Base-by-base conservation (phyloP, 1,284 basidiomycete genomes). In the Somion occarium region DNA sequence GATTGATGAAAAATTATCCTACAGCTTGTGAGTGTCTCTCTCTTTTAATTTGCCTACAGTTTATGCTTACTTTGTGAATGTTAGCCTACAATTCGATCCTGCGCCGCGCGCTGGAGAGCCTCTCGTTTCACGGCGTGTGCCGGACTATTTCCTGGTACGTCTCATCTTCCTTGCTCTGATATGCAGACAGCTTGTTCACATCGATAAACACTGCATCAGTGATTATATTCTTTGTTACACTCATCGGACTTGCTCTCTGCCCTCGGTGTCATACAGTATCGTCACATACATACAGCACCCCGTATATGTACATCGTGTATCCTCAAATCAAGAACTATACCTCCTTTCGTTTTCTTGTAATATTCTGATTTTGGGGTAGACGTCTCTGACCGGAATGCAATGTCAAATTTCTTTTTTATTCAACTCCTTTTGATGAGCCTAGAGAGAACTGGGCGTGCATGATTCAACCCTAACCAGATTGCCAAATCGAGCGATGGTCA, bases 61-160 rank as follows among this genome's bases (percentile, higher is more conserved):
- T n/a, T n/a, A n/a, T n/a, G n/a, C n/a, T 53, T 51, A 22, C 22
- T 54, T 41, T 43, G 5, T 46, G n/a, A 49, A 48, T 19, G 13
- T 42, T 18, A 96, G 93, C 87, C 80, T 99, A 71, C 96, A 99
- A 84, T 99, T 99, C 71, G 96, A 99, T 73, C 96, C 96, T 63
- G 96, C 96, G 60, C 96, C 97, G 61, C 82, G 96, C 68, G 94
- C 96, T 61, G 97, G 96, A 60, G 97, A 99, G 72, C 96, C 96
- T 44, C 83, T 99, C 53, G 96, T 99, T 57, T 94, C 95, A 64
- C 85, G 96, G 72, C 90, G 96, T 72, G 96, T 98, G 69, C 97
- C 96, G 67, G 97, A 99, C 78, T 95, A 96, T 75, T 92, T 91
- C 82, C 79, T 91, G 65, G 92, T 96, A 62, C 64, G 79, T 72